phyloP scores from a whole-genome alignment of 2,329 filamentous ascomycete species.

The Sporothrix schenckii region DNA sequence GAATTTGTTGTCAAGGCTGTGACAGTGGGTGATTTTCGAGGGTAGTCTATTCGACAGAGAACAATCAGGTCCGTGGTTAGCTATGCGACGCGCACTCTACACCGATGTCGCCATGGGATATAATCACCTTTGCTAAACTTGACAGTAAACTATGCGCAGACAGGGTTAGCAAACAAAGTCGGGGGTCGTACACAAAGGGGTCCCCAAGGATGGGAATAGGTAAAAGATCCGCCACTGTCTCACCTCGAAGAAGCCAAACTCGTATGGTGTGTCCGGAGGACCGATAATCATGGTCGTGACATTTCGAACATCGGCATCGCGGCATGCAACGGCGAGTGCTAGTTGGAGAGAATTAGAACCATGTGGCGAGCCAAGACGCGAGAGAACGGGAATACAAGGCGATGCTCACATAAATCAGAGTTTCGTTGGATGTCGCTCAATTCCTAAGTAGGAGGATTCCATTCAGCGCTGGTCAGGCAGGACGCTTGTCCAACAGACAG shows the following conservation, averaged over 20 bases:
- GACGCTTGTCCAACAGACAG: neutral
- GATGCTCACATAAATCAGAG: constrained; percentile 71
- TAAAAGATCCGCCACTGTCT: constrained; percentile 36
- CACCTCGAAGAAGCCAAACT: constrained; percentile 97
- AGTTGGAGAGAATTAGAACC: constrained; percentile 24
- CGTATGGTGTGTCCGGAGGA: constrained; percentile 91
- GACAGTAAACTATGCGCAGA: constrained; percentile 64
- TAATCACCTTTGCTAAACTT: constrained; percentile 71
- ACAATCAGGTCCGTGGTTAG: neutral
- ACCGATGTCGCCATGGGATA: neutral
- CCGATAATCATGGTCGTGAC: constrained; percentile 88
- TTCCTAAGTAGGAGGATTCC: constrained; percentile 58
- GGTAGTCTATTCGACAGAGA: constrained; percentile 67
- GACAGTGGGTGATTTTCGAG: constrained; percentile 64
- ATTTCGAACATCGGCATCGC: constrained; percentile 85
- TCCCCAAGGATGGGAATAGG: too few relatives aligned
- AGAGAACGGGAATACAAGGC: neutral
- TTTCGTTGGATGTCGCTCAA: constrained; percentile 81
- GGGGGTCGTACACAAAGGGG: neutral
- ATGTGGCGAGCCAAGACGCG: constrained; percentile 29
- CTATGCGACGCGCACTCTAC: neutral
- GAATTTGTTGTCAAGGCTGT: constrained; percentile 81
- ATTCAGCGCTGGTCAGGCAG: neutral
- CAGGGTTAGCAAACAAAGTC: constrained; percentile 6
- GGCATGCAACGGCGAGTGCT: constrained; percentile 86